Evolutionary conservation across 1,284 basidiomycete genomes (phyloP).

Genomic region (Ceratobasidium sp.): DNA sequence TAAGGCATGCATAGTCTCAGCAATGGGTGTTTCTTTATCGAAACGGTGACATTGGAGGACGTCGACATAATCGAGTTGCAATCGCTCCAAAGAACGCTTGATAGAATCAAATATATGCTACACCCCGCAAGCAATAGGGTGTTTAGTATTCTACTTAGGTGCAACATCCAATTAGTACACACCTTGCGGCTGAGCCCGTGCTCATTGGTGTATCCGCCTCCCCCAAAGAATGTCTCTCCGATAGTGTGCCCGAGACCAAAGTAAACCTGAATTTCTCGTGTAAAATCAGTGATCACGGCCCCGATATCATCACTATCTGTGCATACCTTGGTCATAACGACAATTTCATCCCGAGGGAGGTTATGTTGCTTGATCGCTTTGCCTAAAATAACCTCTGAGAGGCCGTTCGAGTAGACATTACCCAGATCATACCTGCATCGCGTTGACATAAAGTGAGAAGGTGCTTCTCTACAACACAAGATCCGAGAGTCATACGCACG

Average conservation of each 20-base stretch:
- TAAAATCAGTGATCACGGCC: background rate
- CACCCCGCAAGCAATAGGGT: background rate
- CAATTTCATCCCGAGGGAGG: constrained; percentile 61
- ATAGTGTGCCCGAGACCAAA: constrained; percentile 17
- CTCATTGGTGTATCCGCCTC: constrained; percentile 40
- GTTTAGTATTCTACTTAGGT: background rate
- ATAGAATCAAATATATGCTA: constrained; percentile 53
- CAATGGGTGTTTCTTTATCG: constrained; percentile 59
- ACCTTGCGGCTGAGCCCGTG: constrained; percentile 47
- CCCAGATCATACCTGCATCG: constrained; percentile 42
- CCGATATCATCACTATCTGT: background rate
- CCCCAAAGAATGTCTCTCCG: constrained; percentile 7
- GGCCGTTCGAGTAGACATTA: constrained; percentile 56
- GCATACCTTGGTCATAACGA: constrained; percentile 58
- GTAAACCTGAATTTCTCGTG: constrained; percentile 11
- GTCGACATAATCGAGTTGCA: constrained; percentile 57
- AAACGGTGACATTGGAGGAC: constrained; percentile 60
- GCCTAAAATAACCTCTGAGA: constrained; percentile 61
- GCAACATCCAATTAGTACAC: background rate
- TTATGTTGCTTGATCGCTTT: constrained; percentile 62
- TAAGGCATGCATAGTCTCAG: constrained; percentile 62
- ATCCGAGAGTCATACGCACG: constrained; percentile 12
- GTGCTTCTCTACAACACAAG: background rate
- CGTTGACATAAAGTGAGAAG: background rate
- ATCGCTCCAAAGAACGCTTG: constrained; percentile 13